These are phyloP conservation scores for Cordyceps militaris DNA, from an alignment of 2,329 filamentous ascomycete genomes.

Conservation along the genomic window DNA sequence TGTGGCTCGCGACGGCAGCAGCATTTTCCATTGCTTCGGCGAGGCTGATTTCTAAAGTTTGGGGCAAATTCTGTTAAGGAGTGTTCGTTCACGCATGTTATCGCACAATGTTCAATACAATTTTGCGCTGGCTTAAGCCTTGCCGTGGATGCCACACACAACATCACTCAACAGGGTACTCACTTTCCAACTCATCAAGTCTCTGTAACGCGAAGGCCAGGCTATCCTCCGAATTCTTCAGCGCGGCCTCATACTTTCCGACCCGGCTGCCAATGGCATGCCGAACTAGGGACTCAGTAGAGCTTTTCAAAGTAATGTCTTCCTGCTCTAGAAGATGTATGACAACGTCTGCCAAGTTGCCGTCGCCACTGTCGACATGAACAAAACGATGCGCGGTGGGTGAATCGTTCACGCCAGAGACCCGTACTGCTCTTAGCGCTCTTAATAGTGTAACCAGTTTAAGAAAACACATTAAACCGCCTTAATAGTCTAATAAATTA, in stretches of 20 bases:
- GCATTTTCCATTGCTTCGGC: background rate
- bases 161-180: background rate
- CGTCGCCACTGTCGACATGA: background rate
- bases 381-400: background rate
- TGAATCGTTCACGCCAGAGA: background rate
- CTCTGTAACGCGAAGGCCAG: background rate
- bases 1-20: background rate
- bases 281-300: slow-evolving; percentile 1
- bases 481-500: too few relatives aligned
- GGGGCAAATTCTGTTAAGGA: background rate
- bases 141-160: background rate
- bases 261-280: background rate
- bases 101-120: background rate
- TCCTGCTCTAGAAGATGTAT: background rate
- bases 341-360: background rate
- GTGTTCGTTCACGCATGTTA: background rate
- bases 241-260: background rate
- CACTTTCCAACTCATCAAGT: background rate
- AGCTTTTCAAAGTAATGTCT: background rate
- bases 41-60: background rate
- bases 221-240: background rate
- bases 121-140: background rate
- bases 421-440: background rate
- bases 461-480: too few relatives aligned
- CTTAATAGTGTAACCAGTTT: too few relatives aligned